Conservation (phyloP, 2,329 filamentous ascomycete genomes). For the Xylaria sp. region DNA sequence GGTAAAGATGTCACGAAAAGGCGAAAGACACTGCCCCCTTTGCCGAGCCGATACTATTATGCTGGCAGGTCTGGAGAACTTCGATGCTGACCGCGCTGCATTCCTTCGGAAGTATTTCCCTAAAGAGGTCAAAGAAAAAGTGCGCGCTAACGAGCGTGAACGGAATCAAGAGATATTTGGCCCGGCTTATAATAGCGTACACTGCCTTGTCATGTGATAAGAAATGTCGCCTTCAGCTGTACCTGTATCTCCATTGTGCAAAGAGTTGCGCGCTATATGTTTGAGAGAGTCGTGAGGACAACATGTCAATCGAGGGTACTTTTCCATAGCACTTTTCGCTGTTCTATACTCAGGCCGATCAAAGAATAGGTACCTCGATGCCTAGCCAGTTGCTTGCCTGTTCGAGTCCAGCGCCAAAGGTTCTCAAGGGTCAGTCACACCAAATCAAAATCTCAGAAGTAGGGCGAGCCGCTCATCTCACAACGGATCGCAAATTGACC, state of each 20-base stretch:
- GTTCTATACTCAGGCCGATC: neutral
- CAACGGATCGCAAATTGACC: constrained; percentile 42
- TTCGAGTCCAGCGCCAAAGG: neutral
- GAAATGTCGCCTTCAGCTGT: neutral
- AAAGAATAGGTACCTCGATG: neutral
- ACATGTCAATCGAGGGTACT: neutral
- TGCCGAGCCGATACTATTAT: constrained; percentile 79
- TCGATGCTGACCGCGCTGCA: constrained; percentile 74
- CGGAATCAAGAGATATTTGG: constrained; percentile 79
- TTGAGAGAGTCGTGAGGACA: neutral
- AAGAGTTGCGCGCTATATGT: neutral
- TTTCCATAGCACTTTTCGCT: neutral
- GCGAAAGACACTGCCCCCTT: constrained; percentile 77
- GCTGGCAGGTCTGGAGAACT: constrained; percentile 74
- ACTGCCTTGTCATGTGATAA: constrained; percentile 69
- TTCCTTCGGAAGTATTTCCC: constrained; percentile 83
- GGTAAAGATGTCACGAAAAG: constrained; percentile 79
- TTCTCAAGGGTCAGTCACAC: neutral
- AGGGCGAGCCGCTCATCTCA: constrained; percentile 43
- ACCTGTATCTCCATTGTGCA: neutral
- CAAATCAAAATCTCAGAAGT: neutral
- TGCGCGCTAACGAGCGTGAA: constrained; percentile 78
- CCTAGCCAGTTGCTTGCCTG: neutral
- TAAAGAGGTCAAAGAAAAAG: constrained; percentile 73
- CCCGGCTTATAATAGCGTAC: constrained; percentile 68